Evolutionary conservation across 1,284 basidiomycete species (phyloP).

Genomic region (Phenoliferia sp.): DNA sequence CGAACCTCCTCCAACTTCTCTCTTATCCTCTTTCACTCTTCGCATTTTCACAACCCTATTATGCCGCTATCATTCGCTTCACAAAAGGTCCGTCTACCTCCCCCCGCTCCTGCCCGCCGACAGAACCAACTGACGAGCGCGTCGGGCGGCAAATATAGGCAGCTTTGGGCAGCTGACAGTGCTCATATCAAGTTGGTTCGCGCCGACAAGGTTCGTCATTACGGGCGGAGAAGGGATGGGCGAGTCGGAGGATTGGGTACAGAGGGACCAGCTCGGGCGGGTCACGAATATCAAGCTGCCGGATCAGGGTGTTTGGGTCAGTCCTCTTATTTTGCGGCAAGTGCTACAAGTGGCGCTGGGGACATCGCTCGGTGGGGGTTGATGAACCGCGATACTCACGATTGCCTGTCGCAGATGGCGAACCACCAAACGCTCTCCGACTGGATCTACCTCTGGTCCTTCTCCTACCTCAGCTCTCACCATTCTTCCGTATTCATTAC

Average conservation of each 20-base stretch:
- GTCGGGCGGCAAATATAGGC: not conserved
- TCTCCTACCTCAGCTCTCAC: slow-evolving; percentile 28
- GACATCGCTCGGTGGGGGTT: not conserved
- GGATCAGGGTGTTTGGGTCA: slow-evolving; percentile 53
- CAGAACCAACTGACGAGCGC: not conserved
- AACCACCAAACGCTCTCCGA: slow-evolving; percentile 31
- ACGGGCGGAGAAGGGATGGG: slow-evolving; percentile 47
- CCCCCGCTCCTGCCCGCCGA: not conserved
- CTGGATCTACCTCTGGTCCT: slow-evolving; percentile 20
- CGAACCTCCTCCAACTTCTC: slow-evolving; percentile 14
- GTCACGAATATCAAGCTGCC: slow-evolving; percentile 64
- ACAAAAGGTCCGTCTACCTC: slow-evolving; percentile 15
- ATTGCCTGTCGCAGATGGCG: slow-evolving; percentile 10
- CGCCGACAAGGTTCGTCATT: slow-evolving; percentile 23
- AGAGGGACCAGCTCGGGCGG: slow-evolving; percentile 52
- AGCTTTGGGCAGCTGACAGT: slow-evolving; percentile 16
- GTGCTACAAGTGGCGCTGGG: not conserved
- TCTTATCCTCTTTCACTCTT: slow-evolving; percentile 5
- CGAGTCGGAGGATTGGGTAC: slow-evolving; percentile 42
- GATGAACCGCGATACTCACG: not conserved
- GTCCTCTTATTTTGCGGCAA: slow-evolving; percentile 52
- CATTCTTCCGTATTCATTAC: slow-evolving; percentile 71
- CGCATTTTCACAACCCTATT: not conserved
- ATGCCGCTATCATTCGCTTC: not conserved
- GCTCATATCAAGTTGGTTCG: slow-evolving; percentile 6